These are phyloP conservation scores for Kodamaea sagamina DNA, from an alignment of 805 yeast genomes.

Conservation along the genomic window DNA sequence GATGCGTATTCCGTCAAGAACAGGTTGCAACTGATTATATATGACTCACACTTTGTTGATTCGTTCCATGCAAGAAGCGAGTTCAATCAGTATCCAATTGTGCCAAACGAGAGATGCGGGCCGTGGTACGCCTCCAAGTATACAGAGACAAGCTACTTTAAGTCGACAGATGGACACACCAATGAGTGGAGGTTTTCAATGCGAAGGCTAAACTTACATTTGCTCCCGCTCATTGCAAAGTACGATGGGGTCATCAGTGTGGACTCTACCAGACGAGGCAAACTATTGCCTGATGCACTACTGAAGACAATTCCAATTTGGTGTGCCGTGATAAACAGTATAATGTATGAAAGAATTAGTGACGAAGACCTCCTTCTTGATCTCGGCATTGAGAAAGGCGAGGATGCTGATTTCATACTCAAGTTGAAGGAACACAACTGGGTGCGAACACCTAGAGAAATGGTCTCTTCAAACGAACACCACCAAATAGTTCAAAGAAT, in stretches of 20 bases:
- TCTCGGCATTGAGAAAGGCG: slow-evolving; percentile 3
- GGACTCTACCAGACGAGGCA: slow-evolving; percentile 86
- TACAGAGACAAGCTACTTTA: slow-evolving; percentile 65
- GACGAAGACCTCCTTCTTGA: slow-evolving; percentile 9
- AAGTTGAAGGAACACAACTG: slow-evolving; percentile 28
- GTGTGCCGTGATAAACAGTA: slow-evolving; percentile 75
- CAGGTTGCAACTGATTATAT: slow-evolving; percentile 69
- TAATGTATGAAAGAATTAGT: slow-evolving; percentile 42
- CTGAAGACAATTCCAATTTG: slow-evolving; percentile 89
- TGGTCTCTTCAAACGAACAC: slow-evolving; percentile 60
- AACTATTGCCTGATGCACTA: slow-evolving; percentile 80
- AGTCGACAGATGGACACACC: slow-evolving; percentile 90
- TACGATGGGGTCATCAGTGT: slow-evolving; percentile 59
- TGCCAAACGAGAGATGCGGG: slow-evolving; percentile 87
- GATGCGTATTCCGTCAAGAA: slow-evolving; percentile 55
- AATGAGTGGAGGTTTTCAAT: slow-evolving; percentile 77
- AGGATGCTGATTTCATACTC: slow-evolving; percentile 9
- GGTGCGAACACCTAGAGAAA: slow-evolving; percentile 51
- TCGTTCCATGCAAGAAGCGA: slow-evolving; percentile 17
- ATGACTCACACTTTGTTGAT: slow-evolving; percentile 57
- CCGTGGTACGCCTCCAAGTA: slow-evolving; percentile 67
- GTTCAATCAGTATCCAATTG: slow-evolving; percentile 37
- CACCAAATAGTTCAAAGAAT: slow-evolving; percentile 49
- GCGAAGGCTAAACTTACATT: slow-evolving; percentile 72
- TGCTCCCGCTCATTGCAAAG: slow-evolving; percentile 49